Base-by-base conservation (phyloP, 2,329 filamentous ascomycete genomes). In the Hypoxylon sp. region DNA sequence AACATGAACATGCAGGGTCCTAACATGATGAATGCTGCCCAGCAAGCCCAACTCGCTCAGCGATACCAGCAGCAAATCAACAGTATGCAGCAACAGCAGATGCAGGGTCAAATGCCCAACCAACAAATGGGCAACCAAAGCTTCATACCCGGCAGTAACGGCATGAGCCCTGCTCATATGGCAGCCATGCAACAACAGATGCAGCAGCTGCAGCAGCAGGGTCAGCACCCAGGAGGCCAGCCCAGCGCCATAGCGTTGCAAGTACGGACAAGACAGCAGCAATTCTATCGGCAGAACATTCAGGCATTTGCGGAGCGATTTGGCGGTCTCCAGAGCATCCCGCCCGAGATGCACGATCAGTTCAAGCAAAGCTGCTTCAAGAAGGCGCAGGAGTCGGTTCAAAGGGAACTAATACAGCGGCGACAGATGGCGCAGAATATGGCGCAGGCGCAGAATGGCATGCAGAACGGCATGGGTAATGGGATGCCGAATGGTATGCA, bases 371-470 rank as follows among this genome's bases (percentile, higher is more conserved):
- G 70, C 1, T 85, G 84, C 26, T 44, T 77, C 2, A 36, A 64
- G 0, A 79, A 78, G 61, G 83, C 84, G 3, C 71, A 71, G 18
- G 69, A 75, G 20, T 57, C 61, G 7, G 55, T 75, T 9, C 68
- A 72, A 18, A 61, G 68, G 8, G 62, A 65, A 14, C 65, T 73
- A 18, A 69, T 28, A 46, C 78, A 80, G 49, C 78, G 71, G 32
- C 78, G 78, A 52, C 77, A 80, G 45, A 74, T 80, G 46, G 82
- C 86, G 79, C 82, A 85, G 62, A 82, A 82, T 24, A 86, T 87
- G 79, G 82, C 85, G 62, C 82, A 82, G 22, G 85, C 87, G 70
- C 68, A 68, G 32, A 46, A 57, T n/a, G 56, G 52, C 0, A 71
- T 74, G 69, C 69, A 70, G 33, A 40, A 53, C 20, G 57, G 65